Conservation (phyloP, 1,139 yeast species). For the Geotrichum australiense region DNA sequence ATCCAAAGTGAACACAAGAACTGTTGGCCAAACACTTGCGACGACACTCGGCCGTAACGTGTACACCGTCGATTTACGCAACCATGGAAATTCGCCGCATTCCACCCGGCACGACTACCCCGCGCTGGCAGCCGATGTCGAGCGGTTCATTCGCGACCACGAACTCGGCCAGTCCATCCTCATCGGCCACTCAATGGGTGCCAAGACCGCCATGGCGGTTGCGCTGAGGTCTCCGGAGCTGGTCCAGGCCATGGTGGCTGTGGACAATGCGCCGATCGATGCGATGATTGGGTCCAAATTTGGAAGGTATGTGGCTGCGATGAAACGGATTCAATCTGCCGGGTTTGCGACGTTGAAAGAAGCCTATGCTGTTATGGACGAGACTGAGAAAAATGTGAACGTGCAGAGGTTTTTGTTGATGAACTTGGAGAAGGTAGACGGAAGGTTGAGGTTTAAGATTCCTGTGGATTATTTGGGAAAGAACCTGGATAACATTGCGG, state of each 20-base stretch:
- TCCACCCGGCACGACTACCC: slow-evolving; percentile 63
- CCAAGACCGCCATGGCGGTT: slow-evolving; percentile 86
- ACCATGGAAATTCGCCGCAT: slow-evolving; percentile 92
- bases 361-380: slow-evolving; percentile 57
- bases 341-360: slow-evolving; percentile 50
- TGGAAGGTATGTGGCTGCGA: slow-evolving; percentile 56
- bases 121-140: slow-evolving; percentile 79
- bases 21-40: slow-evolving; percentile 51
- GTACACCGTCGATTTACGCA: slow-evolving; percentile 74
- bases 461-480: slow-evolving; percentile 66
- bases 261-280: slow-evolving; percentile 85
- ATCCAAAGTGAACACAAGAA: slow-evolving; percentile 65
- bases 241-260: slow-evolving; percentile 60
- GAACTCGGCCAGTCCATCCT: slow-evolving; percentile 50
- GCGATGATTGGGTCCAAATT: slow-evolving; percentile 54
- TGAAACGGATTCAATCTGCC: slow-evolving; percentile 43
- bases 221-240: slow-evolving; percentile 63
- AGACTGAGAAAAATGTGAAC: slow-evolving; percentile 37
- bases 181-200: slow-evolving; percentile 97
- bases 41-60: slow-evolving; percentile 37
- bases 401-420: slow-evolving; percentile 78
- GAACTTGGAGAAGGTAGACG: slow-evolving; percentile 42
- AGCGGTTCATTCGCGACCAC: slow-evolving; percentile 51
- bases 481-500: slow-evolving; percentile 58
- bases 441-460: slow-evolving; percentile 40